Percentiles rank a stretch among this genome's conserved stretches.
Conservation (phyloP, 2,329 filamentous ascomycete species). For the Zalaria sp. region DNA sequence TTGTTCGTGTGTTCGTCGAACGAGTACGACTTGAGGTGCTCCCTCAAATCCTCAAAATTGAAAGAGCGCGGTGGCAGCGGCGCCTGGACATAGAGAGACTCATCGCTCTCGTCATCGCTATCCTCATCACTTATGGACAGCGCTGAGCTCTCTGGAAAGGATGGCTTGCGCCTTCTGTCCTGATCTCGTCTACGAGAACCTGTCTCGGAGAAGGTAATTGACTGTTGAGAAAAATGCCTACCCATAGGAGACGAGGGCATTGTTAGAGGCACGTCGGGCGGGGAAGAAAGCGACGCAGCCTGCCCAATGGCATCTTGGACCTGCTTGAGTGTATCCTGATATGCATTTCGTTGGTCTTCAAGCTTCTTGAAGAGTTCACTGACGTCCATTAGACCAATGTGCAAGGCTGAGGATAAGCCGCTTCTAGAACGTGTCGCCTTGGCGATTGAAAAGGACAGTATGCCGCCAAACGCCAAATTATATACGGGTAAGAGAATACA, state of each 20-base stretch:
- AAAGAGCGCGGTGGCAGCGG: conserved; percentile 24
- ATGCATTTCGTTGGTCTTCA: conserved; percentile 10
- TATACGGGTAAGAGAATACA: too few relatives aligned
- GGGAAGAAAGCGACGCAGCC: conserved; percentile 1
- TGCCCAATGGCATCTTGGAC: conserved; percentile 9
- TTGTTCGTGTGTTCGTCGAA: conserved; percentile 27
- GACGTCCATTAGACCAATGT: not conserved
- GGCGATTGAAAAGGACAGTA: too few relatives aligned
- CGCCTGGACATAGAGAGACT: conserved; percentile 24
- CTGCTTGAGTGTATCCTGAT: conserved; percentile 8
- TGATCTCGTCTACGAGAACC: not conserved
- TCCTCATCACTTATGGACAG: conserved; percentile 18
- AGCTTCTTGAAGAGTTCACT: conserved; percentile 8
- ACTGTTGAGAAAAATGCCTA: conserved; percentile 4
- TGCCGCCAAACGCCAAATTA: too few relatives aligned
- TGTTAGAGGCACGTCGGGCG: not conserved
- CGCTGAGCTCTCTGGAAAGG: conserved; percentile 3
- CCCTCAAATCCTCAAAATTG: conserved; percentile 29
- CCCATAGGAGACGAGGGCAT: conserved; percentile 1
- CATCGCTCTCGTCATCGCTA: conserved; percentile 22
- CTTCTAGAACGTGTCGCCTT: too few relatives aligned
- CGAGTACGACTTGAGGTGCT: conserved; percentile 28
- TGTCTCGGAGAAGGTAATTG: not conserved
- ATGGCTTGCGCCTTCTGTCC: conserved; percentile 5
- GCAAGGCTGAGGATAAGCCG: too few relatives aligned